Base-by-base conservation (phyloP, 768 basidiomycete genomes). In the Suillus alpinus region DNA sequence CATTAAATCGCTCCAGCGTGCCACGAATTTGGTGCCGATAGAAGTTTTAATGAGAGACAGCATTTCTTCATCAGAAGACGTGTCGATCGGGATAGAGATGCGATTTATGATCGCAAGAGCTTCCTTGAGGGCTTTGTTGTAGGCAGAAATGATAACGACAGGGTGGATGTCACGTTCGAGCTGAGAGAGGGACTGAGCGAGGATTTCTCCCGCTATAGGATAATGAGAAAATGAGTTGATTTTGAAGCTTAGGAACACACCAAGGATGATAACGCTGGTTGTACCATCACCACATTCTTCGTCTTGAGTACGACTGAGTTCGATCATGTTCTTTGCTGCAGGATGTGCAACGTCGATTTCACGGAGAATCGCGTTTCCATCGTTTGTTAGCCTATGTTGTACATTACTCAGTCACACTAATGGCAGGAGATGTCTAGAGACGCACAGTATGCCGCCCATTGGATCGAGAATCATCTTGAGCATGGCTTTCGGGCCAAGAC, bases 291-390 rank as follows among this genome's bases (percentile, higher is more conserved):
- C 97, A 65, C 97, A 97, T 71, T 98, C 97, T 77, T 98, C 97
- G 68, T 98, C 97, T 74, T 98, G 97, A 1, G 97, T 98, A 71
- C 97, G 78, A 67, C 93, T 94, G 12, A 98, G 86, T 77, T 99
- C 97, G 65, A 99, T 97, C 96, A 99, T 98, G 67, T 95, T 97
- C 80, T 98, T 99, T 29, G 97, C 96, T 31, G 97, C 97, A 3
- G 96, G 97, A 68, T 99, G 97, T 2, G 95, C 95, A 34, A 99
- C 97, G 67, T 99, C 97, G 66, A 98, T 99, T 75, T 99, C 97
- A 57, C 97, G 89, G 43, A 98, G 80, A 64, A 99, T 98, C 2
- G 97, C 95, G 69, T 99, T 98, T n/a, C 97, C 96, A 69, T 99
- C 96, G 74, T 98, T 98, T 2, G 97, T 98, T 20, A 98, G 79